Evolutionary conservation across 2,329 filamentous ascomycete species (phyloP).

Genomic region (Geosmithia morbida): DNA sequence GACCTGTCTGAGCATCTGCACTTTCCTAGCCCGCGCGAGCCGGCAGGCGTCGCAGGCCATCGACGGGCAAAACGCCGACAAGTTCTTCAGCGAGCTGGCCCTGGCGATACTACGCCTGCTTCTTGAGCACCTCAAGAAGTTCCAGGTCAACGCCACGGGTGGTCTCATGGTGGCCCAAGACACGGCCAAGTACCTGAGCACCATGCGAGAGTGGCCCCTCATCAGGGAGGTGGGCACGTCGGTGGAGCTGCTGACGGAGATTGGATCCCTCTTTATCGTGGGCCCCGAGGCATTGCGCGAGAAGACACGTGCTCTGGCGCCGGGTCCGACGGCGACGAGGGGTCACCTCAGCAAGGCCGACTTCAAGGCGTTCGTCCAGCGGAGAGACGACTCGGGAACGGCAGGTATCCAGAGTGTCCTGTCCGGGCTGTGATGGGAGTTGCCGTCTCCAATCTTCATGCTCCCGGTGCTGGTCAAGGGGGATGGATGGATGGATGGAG

Average conservation of each 20-base stretch:
- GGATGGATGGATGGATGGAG: not conserved
- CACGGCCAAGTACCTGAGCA: conserved; percentile 80
- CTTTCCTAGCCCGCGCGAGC: conserved; percentile 60
- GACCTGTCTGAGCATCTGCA: conserved; percentile 69
- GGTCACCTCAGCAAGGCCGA: conserved; percentile 51
- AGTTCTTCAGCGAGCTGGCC: conserved; percentile 74
- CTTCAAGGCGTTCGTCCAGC: conserved; percentile 72
- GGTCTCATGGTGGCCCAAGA: conserved; percentile 94
- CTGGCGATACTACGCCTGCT: conserved; percentile 63
- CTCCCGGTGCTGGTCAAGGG: not conserved
- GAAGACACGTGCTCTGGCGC: conserved; percentile 45
- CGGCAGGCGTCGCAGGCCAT: conserved; percentile 52
- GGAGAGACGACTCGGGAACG: conserved; percentile 69
- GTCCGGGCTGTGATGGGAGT: conserved; percentile 34
- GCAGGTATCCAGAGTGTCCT: conserved; percentile 74
- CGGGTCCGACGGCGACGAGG: conserved; percentile 23
- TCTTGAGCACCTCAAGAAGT: conserved; percentile 89
- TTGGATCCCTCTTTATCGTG: conserved; percentile 92
- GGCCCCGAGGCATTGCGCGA: conserved; percentile 65
- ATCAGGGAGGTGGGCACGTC: conserved; percentile 51
- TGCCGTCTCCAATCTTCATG: not conserved
- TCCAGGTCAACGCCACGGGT: conserved; percentile 82
- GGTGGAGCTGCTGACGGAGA: conserved; percentile 80
- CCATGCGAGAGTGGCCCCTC: conserved; percentile 71
- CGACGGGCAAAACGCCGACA: conserved; percentile 69